phyloP scores from a whole-genome alignment of 768 basidiomycete species.

The Trametes cubensis region DNA sequence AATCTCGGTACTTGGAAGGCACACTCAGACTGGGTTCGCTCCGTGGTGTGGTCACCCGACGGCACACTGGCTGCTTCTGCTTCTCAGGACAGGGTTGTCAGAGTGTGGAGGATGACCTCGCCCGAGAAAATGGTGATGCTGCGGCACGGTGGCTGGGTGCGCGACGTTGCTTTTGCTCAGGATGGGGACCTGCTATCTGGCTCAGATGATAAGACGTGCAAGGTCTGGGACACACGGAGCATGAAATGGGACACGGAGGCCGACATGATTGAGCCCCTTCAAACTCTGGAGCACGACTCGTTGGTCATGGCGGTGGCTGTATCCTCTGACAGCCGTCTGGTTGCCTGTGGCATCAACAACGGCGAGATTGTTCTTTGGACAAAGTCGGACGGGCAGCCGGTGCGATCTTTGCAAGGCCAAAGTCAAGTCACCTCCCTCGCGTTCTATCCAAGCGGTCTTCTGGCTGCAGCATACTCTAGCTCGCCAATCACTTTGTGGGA shows the following conservation, averaged over 20 bases:
- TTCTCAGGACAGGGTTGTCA: no score
- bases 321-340: background rate
- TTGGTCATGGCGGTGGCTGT: background rate
- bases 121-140: no score
- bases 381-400: background rate
- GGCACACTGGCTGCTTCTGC: no score
- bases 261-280: background rate
- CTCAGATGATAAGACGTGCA: no score
- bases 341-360: background rate
- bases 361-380: background rate
- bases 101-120: no score
- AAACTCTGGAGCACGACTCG: background rate
- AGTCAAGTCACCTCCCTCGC: background rate
- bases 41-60: no score
- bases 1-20: slow-evolving; percentile 4
- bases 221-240: no score
- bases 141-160: no score
- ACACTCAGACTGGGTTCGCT: background rate
- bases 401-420: background rate
- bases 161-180: no score
- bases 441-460: background rate
- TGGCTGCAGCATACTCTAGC: background rate
- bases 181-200: no score
- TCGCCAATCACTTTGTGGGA: background rate
- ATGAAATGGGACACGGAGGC: background rate